Evolutionary conservation across 108 stramenopile species (phyloP), one percentile per base, ranked within the genome.

Genomic region (Craspedostauros australis): DNA sequence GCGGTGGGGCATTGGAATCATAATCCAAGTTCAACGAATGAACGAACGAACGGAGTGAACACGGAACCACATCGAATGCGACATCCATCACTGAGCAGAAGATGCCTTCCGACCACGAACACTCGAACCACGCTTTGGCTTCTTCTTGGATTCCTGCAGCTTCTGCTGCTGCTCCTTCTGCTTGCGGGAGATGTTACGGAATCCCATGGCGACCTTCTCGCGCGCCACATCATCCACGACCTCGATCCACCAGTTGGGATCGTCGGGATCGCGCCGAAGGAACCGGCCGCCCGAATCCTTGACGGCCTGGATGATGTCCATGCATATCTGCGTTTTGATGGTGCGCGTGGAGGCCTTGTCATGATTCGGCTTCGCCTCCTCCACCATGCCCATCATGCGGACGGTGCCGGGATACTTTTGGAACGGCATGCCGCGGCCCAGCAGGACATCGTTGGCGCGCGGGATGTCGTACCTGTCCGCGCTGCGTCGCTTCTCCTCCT

Each of bases 401-500:
- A 29, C 33, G 20, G 43, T 57, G 9, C 55, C 55, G 20, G 26
- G 28, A 15, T 21, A 30, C 21, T 8, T 11, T 31, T 57, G 55
- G 28, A 20, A 57, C 3, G 55, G 55, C 9, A 26, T 41, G 4
- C 55, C 55, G 8, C 42, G 41, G 3, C 55, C 55, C 55, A 57
- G 15, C n/a, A 57, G 23, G 4, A 57, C 28, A 30, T 57, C 55
- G n/a, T 43, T 3, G 2, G 22, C n/a, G n/a, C n/a, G n/a, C n/a
- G n/a, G n/a, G n/a, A n/a, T n/a, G n/a, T n/a, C n/a, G n/a, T n/a
- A n/a, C n/a, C n/a, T n/a, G n/a, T n/a, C n/a, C n/a, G n/a, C n/a
- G n/a, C n/a, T n/a, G n/a, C n/a, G n/a, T n/a, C n/a, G n/a, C n/a
- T n/a, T n/a, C n/a, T n/a, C n/a, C n/a, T n/a, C n/a, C n/a, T n/a